These are phyloP conservation scores for Mucuna pruriens DNA, from an alignment of 306 rosid genomes.

Conservation along the genomic window DNA sequence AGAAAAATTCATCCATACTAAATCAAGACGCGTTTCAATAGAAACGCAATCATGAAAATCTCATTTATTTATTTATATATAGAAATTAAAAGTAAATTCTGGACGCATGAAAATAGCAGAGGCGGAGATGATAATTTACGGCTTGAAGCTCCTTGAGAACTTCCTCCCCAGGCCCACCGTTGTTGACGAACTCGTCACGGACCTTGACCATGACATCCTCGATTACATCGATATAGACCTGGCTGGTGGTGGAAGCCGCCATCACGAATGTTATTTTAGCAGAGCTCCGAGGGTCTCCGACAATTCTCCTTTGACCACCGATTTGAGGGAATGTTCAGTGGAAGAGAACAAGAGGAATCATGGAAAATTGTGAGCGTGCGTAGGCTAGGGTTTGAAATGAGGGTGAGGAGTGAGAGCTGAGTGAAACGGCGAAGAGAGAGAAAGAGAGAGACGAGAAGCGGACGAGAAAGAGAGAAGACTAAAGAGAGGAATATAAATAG, in stretches of 20 bases:
- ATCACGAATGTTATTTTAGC: slow-evolving; percentile 38
- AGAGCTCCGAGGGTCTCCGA: slow-evolving; percentile 39
- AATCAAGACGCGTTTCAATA: not conserved
- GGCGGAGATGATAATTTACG: slow-evolving; percentile 50
- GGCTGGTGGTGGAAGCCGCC: slow-evolving; percentile 81
- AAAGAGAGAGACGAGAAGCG: slow-evolving; percentile 50
- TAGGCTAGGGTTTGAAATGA: slow-evolving; percentile 42
- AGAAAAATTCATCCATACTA: not conserved
- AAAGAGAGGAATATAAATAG: slow-evolving; percentile 98
- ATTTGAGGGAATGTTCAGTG: slow-evolving; percentile 18
- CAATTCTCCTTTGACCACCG: slow-evolving; percentile 7
- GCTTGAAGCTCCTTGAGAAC: slow-evolving; percentile 99
- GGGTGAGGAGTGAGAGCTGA: slow-evolving; percentile 12
- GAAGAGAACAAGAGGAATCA: slow-evolving; percentile 34
- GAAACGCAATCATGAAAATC: not conserved
- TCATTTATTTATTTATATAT: not conserved
- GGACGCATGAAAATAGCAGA: not conserved
- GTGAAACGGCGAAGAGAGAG: slow-evolving; percentile 32
- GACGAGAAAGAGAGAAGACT: slow-evolving; percentile 68
- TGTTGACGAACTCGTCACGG: slow-evolving; percentile 85
- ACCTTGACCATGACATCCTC: slow-evolving; percentile 95
- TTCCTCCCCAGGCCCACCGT: slow-evolving; percentile 88
- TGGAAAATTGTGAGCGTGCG: slow-evolving; percentile 11
- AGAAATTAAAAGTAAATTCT: not conserved
- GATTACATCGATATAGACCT: slow-evolving; percentile 85